A percentile compares a stretch with the other conserved stretches of the same genome.
Conservation (phyloP, 345 rosid species). For the Psidium guajava region DNA sequence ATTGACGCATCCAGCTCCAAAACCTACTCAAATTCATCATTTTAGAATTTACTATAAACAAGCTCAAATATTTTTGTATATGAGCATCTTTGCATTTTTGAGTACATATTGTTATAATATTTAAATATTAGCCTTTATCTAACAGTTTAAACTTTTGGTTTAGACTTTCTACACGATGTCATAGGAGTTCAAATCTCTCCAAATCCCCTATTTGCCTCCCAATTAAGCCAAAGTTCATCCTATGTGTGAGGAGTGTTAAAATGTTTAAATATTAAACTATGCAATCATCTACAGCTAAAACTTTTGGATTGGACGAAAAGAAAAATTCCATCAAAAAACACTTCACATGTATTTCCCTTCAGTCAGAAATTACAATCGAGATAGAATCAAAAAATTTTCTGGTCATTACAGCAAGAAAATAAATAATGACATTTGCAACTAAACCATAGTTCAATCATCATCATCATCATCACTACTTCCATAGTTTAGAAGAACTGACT, state of each 20-base stretch:
- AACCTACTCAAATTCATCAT: neutral
- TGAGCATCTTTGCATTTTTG: neutral
- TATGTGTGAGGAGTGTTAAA: neutral
- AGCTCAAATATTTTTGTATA: neutral
- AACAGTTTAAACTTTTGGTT: neutral
- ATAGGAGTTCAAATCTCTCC: neutral
- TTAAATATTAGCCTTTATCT: neutral
- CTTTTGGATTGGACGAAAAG: neutral
- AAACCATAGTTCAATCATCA: constrained; percentile 1
- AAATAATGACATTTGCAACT: neutral
- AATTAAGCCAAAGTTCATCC: neutral
- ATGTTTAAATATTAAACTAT: neutral
- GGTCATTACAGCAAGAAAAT: neutral
- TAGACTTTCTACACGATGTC: neutral
- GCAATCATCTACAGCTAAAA: neutral
- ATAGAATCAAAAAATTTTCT: neutral
- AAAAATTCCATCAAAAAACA: neutral
- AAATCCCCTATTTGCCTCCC: neutral
- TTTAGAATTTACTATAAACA: neutral
- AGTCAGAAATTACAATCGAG: neutral
- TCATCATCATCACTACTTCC: constrained; percentile 33
- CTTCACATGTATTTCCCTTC: neutral
- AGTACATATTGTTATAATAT: neutral
- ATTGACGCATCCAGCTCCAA: neutral
- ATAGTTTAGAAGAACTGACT: constrained; percentile 43